phyloP scores from a whole-genome alignment of 2,329 filamentous ascomycete genomes.

The Coniochaeta prunicola region DNA sequence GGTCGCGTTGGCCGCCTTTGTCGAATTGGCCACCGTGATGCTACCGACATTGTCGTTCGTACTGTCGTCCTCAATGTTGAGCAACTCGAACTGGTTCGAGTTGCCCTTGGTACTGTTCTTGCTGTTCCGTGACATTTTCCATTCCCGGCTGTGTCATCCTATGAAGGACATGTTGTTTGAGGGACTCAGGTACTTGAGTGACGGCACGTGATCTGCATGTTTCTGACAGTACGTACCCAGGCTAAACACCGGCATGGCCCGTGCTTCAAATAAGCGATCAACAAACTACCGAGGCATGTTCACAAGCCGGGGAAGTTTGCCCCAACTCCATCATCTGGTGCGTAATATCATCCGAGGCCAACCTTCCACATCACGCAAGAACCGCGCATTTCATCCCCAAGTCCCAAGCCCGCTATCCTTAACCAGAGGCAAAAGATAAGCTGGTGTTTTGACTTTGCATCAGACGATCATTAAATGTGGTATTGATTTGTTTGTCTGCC shows the following conservation, averaged over 20 bases:
- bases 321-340: not conserved
- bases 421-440: not conserved
- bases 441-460: not conserved
- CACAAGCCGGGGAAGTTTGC: slow-evolving; percentile 8
- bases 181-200: too few relatives aligned
- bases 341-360: not conserved
- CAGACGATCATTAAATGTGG: not conserved
- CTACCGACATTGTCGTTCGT: too few relatives aligned
- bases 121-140: too few relatives aligned
- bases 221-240: too few relatives aligned
- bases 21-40: too few relatives aligned
- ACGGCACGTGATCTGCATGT: too few relatives aligned
- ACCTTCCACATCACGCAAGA: not conserved
- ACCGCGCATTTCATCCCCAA: not conserved
- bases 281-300: slow-evolving; percentile 13
- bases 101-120: too few relatives aligned
- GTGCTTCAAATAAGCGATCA: not conserved
- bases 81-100: too few relatives aligned
- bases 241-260: not conserved
- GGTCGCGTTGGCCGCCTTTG: too few relatives aligned
- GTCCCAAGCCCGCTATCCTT: not conserved
- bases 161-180: too few relatives aligned
- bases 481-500: not conserved
- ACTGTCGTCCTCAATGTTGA: too few relatives aligned
- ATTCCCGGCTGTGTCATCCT: too few relatives aligned